phyloP scores from a whole-genome alignment of 768 basidiomycete species.

The Suillus weaverae region DNA sequence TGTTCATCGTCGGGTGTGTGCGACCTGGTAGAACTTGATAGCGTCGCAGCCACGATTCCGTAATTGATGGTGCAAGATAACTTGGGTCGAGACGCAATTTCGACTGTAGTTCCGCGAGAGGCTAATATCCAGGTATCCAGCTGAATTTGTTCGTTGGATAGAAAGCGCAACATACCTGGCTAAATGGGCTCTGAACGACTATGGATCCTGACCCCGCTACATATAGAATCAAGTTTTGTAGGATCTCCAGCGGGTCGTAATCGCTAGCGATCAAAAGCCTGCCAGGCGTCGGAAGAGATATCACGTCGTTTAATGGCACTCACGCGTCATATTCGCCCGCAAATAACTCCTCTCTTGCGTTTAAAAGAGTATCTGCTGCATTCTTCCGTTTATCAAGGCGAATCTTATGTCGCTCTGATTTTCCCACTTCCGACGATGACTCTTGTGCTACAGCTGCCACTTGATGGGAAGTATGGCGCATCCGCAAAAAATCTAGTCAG shows the following conservation, averaged over 20 bases:
- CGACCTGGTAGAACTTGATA: conserved; percentile 98
- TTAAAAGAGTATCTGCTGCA: conserved; percentile 59
- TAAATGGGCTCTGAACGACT: conserved; percentile 81
- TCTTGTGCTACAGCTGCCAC: not conserved
- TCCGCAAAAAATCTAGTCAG: not conserved
- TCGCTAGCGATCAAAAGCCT: conserved; percentile 81
- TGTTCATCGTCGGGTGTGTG: conserved; percentile 93
- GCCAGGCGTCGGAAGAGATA: not conserved
- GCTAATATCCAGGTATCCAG: conserved; percentile 37
- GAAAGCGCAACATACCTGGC: conserved; percentile 53
- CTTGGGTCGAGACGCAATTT: conserved; percentile 63
- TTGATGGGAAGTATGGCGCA: not conserved
- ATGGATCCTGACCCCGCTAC: conserved; percentile 84
- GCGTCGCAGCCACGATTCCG: conserved; percentile 83
- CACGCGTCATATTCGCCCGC: conserved; percentile 88
- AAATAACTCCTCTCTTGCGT: conserved; percentile 78
- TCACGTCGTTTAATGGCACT: conserved; percentile 7
- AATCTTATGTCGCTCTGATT: conserved; percentile 67
- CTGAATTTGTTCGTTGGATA: conserved; percentile 5
- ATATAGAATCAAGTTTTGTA: conserved; percentile 72
- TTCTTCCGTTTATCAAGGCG: conserved; percentile 77
- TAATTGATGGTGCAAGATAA: conserved; percentile 77
- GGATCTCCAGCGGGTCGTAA: conserved; percentile 81
- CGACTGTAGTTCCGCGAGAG: conserved; percentile 75
- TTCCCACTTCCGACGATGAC: not conserved